Evolutionary conservation across 140 eudicot species (phyloP).

Genomic region (Erigeron philadelphicus): DNA sequence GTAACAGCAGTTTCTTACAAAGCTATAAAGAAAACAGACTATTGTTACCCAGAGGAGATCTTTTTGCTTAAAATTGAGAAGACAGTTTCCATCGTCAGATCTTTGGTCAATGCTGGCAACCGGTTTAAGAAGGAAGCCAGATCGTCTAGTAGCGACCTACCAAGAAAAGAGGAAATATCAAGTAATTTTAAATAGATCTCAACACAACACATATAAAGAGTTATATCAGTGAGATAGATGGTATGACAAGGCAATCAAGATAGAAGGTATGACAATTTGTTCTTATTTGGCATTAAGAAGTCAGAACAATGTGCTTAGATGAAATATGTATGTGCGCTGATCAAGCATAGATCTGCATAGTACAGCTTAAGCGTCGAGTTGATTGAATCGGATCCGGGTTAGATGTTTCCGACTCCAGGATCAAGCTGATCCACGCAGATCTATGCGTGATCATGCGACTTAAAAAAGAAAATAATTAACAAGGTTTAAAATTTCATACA

Average conservation of each 20-base stretch:
- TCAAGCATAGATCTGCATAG: no score
- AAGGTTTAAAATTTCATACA: constrained; percentile 42
- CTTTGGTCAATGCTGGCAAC: constrained; percentile 54
- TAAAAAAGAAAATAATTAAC: constrained; percentile 9
- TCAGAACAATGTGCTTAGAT: not conserved
- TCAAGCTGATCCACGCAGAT: no score
- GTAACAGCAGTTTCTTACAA: constrained; percentile 10
- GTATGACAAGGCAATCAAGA: not conserved
- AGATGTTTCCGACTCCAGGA: no score
- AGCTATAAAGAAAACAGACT: constrained; percentile 22
- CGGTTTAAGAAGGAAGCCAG: constrained; percentile 76
- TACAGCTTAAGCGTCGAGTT: no score
- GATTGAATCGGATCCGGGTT: no score
- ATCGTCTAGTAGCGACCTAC: constrained; percentile 75
- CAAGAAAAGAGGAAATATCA: constrained; percentile 24
- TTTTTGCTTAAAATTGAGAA: constrained; percentile 69
- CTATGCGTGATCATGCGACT: not conserved
- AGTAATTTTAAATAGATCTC: not conserved
- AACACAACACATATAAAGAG: no score
- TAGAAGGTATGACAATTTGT: not conserved
- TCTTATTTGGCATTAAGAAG: constrained; percentile 5
- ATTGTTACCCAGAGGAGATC: constrained; percentile 67
- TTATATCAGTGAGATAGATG: no score
- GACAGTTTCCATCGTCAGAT: constrained; percentile 64
- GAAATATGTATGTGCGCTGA: constrained; percentile 1